Evolutionary conservation across 1,284 basidiomycete genomes (phyloP), one percentile per base, ranked within the genome.

Genomic region (Microbotryomycetes sp.): DNA sequence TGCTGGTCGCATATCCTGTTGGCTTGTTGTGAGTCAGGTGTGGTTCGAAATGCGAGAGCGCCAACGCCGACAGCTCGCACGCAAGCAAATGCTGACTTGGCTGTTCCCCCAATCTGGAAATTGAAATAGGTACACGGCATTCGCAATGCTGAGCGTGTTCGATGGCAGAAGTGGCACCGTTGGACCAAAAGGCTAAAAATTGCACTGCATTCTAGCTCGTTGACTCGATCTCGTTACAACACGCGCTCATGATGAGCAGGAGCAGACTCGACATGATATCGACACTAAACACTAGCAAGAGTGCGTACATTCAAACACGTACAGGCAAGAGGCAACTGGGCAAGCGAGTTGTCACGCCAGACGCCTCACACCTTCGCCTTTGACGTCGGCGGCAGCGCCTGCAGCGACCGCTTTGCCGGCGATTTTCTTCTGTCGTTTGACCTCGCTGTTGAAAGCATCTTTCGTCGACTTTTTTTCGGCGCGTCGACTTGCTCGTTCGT

Each of bases 1-100:
- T 96, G 49, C 82, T 97, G 23, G 92, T 97, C 47, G 92, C 92
- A 66, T 97, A 97, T 76, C 92, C 92, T 16, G 85, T 96, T 57
- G 90, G 88, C 50, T 78, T 97, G 58, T 79, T 97, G 49, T 97
- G 93, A 54, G 69, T 65, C 22, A 57, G 49, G 15, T 68, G 67
- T 31, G 6, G 26, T 26, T 30, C 36, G 12, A 42, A 42, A 42
- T 9, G 19, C 9, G 36, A 19, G 19, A 19, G 36, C 19, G 36
- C 19, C 36, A 12, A n/a, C n/a, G n/a, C n/a, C n/a, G n/a, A n/a
- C n/a, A n/a, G n/a, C n/a, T n/a, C n/a, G n/a, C n/a, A n/a, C n/a
- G n/a, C 30, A n/a, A n/a, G 30, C 50, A 23, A 30, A 30, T 52
- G 50, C 25, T 30, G 50, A 52, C 50, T n/a, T n/a, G n/a, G 25